Conservation (phyloP, 306 rosid genomes). For the Trichosanthes cucumerina region DNA sequence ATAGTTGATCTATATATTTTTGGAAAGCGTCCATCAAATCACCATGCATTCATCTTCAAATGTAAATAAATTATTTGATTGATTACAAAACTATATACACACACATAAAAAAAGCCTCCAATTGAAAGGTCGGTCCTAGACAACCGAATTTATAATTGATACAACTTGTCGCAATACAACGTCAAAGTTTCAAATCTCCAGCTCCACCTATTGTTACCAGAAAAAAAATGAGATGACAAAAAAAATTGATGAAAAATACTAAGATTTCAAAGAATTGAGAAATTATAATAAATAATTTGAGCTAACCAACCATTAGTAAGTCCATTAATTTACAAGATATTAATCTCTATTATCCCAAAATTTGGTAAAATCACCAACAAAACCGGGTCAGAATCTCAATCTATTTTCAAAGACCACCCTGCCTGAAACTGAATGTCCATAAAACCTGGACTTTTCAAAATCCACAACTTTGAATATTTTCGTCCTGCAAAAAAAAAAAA, state of each 20-base stretch:
- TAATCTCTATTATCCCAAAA: neutral
- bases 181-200: no score
- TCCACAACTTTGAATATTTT: neutral
- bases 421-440: neutral
- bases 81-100: no score
- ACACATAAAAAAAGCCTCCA: no score
- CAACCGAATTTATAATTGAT: neutral
- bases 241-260: neutral
- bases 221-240: neutral
- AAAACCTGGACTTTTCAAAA: neutral
- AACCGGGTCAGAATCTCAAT: neutral
- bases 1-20: no score
- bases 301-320: neutral
- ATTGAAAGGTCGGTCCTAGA: no score
- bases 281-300: neutral
- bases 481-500: neutral
- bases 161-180: neutral
- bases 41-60: no score
- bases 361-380: neutral
- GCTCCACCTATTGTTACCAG: no score
- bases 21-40: no score
- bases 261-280: neutral
- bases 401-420: neutral
- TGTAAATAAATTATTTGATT: no score
- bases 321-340: neutral